Evolutionary conservation across 768 basidiomycete species (phyloP), one percentile per base, ranked within the genome.

Genomic region (Mycena vitilis): DNA sequence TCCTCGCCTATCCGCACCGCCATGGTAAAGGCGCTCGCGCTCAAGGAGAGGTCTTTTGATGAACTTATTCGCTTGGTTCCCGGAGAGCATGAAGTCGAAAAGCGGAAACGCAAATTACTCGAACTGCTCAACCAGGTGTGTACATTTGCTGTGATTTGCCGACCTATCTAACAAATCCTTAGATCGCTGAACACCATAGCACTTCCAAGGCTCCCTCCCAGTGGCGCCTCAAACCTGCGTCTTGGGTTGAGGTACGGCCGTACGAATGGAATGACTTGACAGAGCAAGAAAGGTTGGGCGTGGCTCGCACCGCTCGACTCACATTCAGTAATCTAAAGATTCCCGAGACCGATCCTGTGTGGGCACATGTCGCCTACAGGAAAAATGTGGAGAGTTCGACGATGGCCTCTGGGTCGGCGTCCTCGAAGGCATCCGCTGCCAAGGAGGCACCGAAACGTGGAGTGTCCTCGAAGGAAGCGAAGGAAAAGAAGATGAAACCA

Each of bases 211-310:
- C 82, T 2, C 58, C 72, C 9, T 80, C 81, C 64, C 73, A 71
- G 0, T 93, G 89, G 84, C 73, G 79, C 38, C 86, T 93, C 66
- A 91, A 88, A 69, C 78, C 83, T 25, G 74, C 77, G 22, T 79
- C 86, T 4, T 94, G 92, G 91, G 81, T 81, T 40, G 89, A 93
- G 73, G 89, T 93, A 30, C 88, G 90, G 8, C 92, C 92, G 0
- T 88, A 83, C 65, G 89, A 88, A 68, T 91, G 86, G 84, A 79
- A 83, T 0, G 80, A 80, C 36, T 80, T 91, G 34, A 79, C 80
- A 4, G 85, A 86, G 36, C 56, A 79, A 2, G 86, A 89, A 52
- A 83, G 86, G 6, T 79, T 78, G 10, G 72, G 67, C n/a, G 79
- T 93, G 76, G 83, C 87, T 10, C 83, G 86, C 47, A 80, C 82